Base-by-base conservation (phyloP, 768 basidiomycete species). In the Boletus rubescentipes region DNA sequence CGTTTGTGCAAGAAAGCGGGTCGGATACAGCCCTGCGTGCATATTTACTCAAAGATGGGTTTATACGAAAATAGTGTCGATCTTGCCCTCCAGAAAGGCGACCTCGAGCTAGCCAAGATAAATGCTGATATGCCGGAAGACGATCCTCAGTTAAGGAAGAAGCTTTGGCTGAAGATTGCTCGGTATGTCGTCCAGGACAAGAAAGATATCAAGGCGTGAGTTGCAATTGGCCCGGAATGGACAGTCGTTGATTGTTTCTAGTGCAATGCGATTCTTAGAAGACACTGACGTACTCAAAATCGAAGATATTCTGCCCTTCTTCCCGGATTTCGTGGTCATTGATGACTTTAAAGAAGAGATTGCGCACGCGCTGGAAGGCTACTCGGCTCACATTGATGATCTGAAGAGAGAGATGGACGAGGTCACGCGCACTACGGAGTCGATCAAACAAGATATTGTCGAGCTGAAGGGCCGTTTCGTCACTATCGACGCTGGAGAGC, bases 331-430 rank as follows among this genome's bases (percentile, higher is more conserved):
- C 67, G 93, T 96, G 12, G 91, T 98, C 54, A 98, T 99, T 60
- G 97, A 98, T 67, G 97, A 98, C 68, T 98, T 99, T 81, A 99
- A 99, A 70, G 91, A 96, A 62, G 96, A 98, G 73, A 98, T 98
- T 60, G 96, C 95, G 46, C 87, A 87, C 55, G 97, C 97, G 0
- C 75, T 99, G 59, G 96, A 99, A 67, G 90, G 90, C 2, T 98
- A 98, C 67, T 91, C 92, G 38, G 81, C 86, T 16, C 91, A 93
- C 62, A 98, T 98, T 42, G 93, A 95, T 49, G 75, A 77, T 31
- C 79, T 99, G 55, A 95, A 94, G 71, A 81, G 73, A 46, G 97
- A 98, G 64, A 99, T 99, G 97, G 90, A 95, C 67, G 93, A 97
- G 41, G 92, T 95, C 18, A 98, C 94, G 6, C 80, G 79, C 47